Percentiles rank a stretch among this genome's conserved stretches.
phyloP scores from a whole-genome alignment of 345 rosid species.

The Eutrema japonicum region DNA sequence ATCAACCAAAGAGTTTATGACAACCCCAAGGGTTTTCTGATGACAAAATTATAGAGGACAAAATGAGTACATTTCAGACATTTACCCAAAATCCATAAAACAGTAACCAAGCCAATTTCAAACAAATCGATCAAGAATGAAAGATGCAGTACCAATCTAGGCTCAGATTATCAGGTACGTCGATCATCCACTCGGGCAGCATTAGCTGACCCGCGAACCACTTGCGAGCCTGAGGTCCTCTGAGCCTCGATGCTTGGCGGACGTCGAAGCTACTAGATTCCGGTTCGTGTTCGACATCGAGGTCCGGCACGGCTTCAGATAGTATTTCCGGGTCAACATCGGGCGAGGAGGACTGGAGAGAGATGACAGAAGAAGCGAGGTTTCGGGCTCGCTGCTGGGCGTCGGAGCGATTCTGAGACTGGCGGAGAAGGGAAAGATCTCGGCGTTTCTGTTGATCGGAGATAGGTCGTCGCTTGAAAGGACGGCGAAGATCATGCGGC shows the following conservation, averaged over 20 bases:
- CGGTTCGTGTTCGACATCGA: conserved; percentile 38
- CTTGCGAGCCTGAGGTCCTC: conserved; percentile 76
- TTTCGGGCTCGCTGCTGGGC: conserved; percentile 87
- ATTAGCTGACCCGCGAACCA: conserved; percentile 90
- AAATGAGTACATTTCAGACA: neutral
- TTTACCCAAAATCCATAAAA: neutral
- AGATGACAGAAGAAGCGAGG: conserved; percentile 74
- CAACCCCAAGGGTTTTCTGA: neutral
- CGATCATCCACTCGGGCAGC: conserved; percentile 99
- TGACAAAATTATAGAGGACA: neutral
- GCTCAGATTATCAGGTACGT: conserved; percentile 72
- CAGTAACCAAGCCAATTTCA: neutral
- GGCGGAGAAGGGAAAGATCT: conserved; percentile 77
- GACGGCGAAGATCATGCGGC: conserved; percentile 80
- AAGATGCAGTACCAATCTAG: conserved; percentile 62
- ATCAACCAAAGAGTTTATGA: neutral
- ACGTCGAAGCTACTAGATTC: conserved; percentile 60
- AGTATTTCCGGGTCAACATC: conserved; percentile 51
- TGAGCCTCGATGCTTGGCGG: conserved; percentile 69
- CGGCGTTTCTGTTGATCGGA: conserved; percentile 93
- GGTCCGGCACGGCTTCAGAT: conserved; percentile 41
- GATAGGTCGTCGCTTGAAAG: conserved; percentile 77
- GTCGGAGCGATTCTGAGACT: conserved; percentile 75
- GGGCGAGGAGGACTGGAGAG: conserved; percentile 51
- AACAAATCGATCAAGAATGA: neutral